Base-by-base conservation (phyloP, 1,139 yeast species). In the Kurtzmaniella quercitrusa region DNA sequence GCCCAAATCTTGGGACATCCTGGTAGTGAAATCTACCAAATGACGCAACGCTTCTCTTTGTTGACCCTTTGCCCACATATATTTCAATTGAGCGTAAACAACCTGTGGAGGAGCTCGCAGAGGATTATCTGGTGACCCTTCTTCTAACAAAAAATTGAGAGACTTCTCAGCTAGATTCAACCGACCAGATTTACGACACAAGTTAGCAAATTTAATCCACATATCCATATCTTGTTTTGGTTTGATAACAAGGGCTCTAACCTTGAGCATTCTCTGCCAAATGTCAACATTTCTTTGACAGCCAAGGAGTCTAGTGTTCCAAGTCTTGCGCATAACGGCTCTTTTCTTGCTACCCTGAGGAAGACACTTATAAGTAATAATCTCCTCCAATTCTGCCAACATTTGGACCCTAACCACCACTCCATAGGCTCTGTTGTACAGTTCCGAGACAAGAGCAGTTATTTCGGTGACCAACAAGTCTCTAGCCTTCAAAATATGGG, bases 151-250 rank as follows among this genome's bases (percentile, higher is more conserved):
- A 6, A 85, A 77, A 52, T 87, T 87, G 50, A 94, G 72, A 0
- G 97, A 87, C 60, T 91, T 90, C 57, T 93, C 98, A 1, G 98
- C 97, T 48, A 94, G 69, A 15, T 94, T 94, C 53, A 90, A 70
- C 51, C 99, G 74, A 3, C 96, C 96, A 11, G 96, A 86, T 62
- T 93, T 94, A 50, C 98, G 78, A 59, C 98, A 91, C 46, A 94
- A 72, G 56, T 94, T 93, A 25, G 98, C 98, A 73, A 93, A 94
- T 61, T 93, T 91, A 55, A 94, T 93, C 97, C 98, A 90, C 81
- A 91, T 89, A 48, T 89, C 94, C 95, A 91, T 87, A 60, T 94
- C 98, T 56, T 93, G 96, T 54, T 91, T 88, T 1, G 98, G 99
- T 50, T 86, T 86, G 38, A 93, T 88, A 14, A 94, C 98, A 46